A percentile compares a stretch with the other conserved stretches of the same genome.
Evolutionary conservation across 2,329 filamentous ascomycete species (phyloP).

Genomic region (Venturiaceae sp.): DNA sequence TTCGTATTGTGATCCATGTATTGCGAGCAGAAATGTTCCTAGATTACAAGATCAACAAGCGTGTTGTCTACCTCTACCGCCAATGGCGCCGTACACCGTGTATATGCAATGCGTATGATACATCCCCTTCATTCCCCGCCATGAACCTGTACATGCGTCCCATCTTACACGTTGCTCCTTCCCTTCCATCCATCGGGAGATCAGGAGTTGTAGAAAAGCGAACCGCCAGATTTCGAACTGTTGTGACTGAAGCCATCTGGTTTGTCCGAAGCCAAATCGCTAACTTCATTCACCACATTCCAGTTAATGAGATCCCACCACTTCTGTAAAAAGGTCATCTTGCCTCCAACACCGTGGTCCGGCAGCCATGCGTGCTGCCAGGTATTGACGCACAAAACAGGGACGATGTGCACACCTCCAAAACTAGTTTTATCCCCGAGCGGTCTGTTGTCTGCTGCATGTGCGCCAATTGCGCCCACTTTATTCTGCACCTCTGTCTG

Average conservation of each 20-base stretch:
- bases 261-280: neutral
- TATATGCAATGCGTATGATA: neutral
- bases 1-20: neutral
- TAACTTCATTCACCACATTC: slow-evolving; percentile 23
- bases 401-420: slow-evolving; percentile 59
- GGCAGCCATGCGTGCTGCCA: slow-evolving; percentile 92
- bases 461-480: slow-evolving; percentile 28
- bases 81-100: neutral
- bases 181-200: too few species aligned
- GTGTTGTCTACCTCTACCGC: too few species aligned
- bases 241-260: neutral
- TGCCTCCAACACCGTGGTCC: slow-evolving; percentile 71
- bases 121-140: neutral
- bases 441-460: slow-evolving; percentile 16
- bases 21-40: neutral
- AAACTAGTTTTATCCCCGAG: slow-evolving; percentile 39
- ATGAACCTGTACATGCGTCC: neutral
- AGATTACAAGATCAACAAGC: too few species aligned
- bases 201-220: too few species aligned
- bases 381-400: slow-evolving; percentile 84
- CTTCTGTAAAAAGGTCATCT: slow-evolving; percentile 61
- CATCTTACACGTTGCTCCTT: neutral
- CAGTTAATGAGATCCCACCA: slow-evolving; percentile 93
- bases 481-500: slow-evolving; percentile 19
- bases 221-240: too few species aligned